These are phyloP conservation scores for Ogataea hybrid DNA, from an alignment of 1,139 yeast genomes.

Conservation along the genomic window DNA sequence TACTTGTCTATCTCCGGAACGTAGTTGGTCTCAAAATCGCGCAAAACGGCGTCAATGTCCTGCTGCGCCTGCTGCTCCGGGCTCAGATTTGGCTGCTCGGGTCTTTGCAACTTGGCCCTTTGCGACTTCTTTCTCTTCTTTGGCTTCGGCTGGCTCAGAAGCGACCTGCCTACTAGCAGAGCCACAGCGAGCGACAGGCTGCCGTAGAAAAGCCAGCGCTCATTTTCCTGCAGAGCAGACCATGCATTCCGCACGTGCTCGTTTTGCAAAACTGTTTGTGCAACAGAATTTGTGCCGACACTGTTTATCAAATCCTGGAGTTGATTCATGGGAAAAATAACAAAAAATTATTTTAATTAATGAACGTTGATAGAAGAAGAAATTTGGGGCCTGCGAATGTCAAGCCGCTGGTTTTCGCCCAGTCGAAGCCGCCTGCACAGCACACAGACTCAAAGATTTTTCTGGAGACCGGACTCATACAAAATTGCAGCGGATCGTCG, in stretches of 20 bases:
- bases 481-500: conserved; percentile 82
- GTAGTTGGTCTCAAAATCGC: conserved; percentile 19
- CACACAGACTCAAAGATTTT: conserved; percentile 12
- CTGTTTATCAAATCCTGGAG: background rate
- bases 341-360: conserved; percentile 1
- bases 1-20: conserved; percentile 17
- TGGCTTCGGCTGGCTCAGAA: background rate
- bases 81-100: conserved; percentile 8
- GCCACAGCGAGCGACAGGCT: conserved; percentile 10
- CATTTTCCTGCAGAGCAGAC: conserved; percentile 8
- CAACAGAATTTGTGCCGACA: background rate
- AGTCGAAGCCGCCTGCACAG: conserved; percentile 1
- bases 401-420: conserved; percentile 44
- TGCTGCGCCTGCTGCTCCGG: conserved; percentile 19
- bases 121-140: conserved; percentile 9
- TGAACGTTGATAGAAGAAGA: conserved; percentile 59
- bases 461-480: conserved; percentile 59
- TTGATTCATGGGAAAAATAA: conserved; percentile 5
- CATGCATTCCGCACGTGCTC: conserved; percentile 2
- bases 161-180: conserved; percentile 6
- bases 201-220: conserved; percentile 9
- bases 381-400: conserved; percentile 65
- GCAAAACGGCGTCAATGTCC: conserved; percentile 19
- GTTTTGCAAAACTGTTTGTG: conserved; percentile 8
- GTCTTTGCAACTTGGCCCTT: background rate